Conservation (phyloP, 176 grass and related monocot genomes). For the Aegilops umbellulata region DNA sequence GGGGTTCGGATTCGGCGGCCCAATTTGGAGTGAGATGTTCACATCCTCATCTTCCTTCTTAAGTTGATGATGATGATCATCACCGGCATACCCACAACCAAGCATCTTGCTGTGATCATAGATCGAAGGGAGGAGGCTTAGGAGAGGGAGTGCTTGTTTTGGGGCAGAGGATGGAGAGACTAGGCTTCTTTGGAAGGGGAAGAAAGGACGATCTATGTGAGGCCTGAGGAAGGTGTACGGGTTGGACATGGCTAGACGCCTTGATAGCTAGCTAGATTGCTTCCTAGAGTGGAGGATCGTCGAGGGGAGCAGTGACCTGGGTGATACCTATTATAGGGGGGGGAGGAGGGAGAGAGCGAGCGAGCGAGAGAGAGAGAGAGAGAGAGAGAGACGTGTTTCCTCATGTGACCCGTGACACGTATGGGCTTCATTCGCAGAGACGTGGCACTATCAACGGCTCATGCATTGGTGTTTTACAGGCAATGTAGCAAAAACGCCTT, state of each 20-base stretch:
- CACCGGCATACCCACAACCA: not conserved
- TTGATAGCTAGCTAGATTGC: slow-evolving; percentile 17
- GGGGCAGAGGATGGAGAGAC: slow-evolving; percentile 11
- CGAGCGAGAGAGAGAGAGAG: not conserved
- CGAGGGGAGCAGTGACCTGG: not conserved
- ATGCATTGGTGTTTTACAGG: not conserved
- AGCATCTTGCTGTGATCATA: slow-evolving; percentile 15
- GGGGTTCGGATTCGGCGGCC: not conserved
- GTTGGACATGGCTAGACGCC: slow-evolving; percentile 19
- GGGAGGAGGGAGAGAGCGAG: too few species aligned
- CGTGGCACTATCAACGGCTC: not conserved
- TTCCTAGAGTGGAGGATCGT: slow-evolving; percentile 25
- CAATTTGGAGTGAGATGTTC: slow-evolving; percentile 34
- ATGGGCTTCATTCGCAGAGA: not conserved
- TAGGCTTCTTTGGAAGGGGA: slow-evolving; percentile 27
- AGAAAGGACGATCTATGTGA: not conserved
- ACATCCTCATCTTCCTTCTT: slow-evolving; percentile 12
- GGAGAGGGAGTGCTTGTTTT: slow-evolving; percentile 45
- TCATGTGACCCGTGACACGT: slow-evolving; percentile 31
- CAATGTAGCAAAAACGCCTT: slow-evolving; percentile 5
- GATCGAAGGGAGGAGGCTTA: slow-evolving; percentile 45
- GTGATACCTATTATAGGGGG: slow-evolving; percentile 15
- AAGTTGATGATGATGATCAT: not conserved
- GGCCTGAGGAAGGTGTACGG: slow-evolving; percentile 28
- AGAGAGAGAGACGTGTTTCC: not conserved